phyloP scores from a whole-genome alignment of 495 filamentous ascomycete genomes.

The Podospora sp. region DNA sequence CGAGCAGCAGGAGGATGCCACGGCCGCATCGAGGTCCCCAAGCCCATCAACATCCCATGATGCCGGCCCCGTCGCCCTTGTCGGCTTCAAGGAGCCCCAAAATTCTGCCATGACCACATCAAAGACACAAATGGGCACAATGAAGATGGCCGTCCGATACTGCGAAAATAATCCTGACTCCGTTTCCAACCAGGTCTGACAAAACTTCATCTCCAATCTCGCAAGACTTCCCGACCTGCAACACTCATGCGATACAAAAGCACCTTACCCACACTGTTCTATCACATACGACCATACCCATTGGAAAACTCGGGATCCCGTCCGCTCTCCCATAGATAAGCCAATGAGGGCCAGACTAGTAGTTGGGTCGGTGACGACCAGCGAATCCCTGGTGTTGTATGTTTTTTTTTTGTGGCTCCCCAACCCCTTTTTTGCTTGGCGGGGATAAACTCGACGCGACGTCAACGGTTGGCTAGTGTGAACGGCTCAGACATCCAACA shows the following conservation, averaged over 20 bases:
- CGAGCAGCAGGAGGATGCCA: too few relatives aligned
- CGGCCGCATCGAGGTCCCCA: too few relatives aligned
- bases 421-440: not conserved
- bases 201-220: not conserved
- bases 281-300: slow-evolving; percentile 50
- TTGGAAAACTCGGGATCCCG: slow-evolving; percentile 52
- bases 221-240: not conserved
- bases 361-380: slow-evolving; percentile 54
- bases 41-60: too few relatives aligned
- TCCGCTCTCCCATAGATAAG: slow-evolving; percentile 54
- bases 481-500: not conserved
- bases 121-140: too few relatives aligned
- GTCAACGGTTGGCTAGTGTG: not conserved
- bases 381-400: slow-evolving; percentile 35
- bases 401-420: slow-evolving; percentile 8
- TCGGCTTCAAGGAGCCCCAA: too few relatives aligned
- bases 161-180: too few relatives aligned
- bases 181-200: too few relatives aligned
- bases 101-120: too few relatives aligned
- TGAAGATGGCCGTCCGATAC: too few relatives aligned
- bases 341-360: slow-evolving; percentile 39
- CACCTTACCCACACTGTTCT: not conserved
- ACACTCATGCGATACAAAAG: not conserved
- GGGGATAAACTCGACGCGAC: too few relatives aligned
- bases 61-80: too few relatives aligned